Conservation (phyloP, 2,329 filamentous ascomycete genomes). For the Eutypa lata region DNA sequence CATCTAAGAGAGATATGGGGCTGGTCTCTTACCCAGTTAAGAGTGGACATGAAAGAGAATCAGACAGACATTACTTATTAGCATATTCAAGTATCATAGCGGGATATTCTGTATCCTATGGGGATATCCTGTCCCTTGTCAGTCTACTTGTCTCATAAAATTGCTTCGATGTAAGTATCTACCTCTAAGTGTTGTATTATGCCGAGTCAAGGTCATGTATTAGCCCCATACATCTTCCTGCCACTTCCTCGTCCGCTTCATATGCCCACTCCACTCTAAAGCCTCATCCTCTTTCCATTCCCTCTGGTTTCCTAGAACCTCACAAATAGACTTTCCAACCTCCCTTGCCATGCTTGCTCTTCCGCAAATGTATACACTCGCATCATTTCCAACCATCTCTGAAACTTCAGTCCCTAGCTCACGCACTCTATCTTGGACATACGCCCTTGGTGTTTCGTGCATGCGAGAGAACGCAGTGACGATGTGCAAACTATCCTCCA, state of each 20-base stretch:
- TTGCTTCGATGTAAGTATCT: no score
- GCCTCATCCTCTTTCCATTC: conserved; percentile 37
- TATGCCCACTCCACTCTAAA: conserved; percentile 42
- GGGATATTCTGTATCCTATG: not conserved
- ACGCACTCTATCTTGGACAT: conserved; percentile 35
- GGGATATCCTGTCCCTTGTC: no score
- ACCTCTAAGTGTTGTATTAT: not conserved
- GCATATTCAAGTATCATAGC: not conserved
- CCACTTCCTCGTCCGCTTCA: conserved; percentile 50
- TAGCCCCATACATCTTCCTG: conserved; percentile 52
- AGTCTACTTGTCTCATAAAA: no score
- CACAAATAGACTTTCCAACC: conserved; percentile 21
- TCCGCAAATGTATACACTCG: conserved; percentile 39
- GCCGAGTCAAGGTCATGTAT: not conserved
- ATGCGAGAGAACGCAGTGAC: conserved; percentile 30
- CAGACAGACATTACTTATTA: no score
- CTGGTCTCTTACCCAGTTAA: not conserved
- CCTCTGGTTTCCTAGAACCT: conserved; percentile 31
- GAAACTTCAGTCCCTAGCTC: conserved; percentile 23
- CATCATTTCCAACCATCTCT: not conserved
- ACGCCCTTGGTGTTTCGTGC: conserved; percentile 19
- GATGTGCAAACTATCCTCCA: conserved; percentile 22
- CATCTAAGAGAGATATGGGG: not conserved
- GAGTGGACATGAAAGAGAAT: not conserved
- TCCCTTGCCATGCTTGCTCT: conserved; percentile 41